phyloP scores from a whole-genome alignment of 106 monocot species.

The Acorus gramineus region DNA sequence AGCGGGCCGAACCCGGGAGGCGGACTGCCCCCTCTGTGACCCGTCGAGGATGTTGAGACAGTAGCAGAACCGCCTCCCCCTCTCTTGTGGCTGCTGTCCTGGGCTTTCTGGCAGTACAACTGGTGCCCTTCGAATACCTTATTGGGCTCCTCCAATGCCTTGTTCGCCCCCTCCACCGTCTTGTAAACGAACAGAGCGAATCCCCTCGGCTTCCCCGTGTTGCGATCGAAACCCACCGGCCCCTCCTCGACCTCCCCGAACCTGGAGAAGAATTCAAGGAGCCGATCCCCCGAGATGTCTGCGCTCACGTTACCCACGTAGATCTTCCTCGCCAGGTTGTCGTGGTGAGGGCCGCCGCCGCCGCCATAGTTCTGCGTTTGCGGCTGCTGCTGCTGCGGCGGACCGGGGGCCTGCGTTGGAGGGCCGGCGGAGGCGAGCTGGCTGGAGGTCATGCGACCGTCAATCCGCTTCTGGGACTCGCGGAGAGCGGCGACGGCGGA shows the following conservation, averaged over 20 bases:
- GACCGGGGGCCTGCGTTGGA: not conserved
- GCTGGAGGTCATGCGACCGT: conserved; percentile 63
- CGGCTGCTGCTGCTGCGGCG: conserved; percentile 8
- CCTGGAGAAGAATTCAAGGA: conserved; percentile 60
- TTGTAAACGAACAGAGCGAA: conserved; percentile 84
- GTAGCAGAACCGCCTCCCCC: not conserved
- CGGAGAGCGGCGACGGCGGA: conserved; percentile 42
- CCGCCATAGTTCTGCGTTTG: not conserved
- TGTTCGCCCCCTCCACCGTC: conserved; percentile 52
- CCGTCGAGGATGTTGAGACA: not conserved
- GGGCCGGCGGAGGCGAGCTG: conserved; percentile 65
- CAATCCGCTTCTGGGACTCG: conserved; percentile 50
- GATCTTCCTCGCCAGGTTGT: conserved; percentile 58
- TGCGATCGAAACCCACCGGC: conserved; percentile 74
- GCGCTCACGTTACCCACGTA: conserved; percentile 71
- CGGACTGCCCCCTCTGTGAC: not conserved
- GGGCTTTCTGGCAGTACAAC: conserved; percentile 62
- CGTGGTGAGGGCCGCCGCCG: conserved; percentile 1
- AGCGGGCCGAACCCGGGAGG: not conserved
- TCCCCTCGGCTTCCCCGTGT: conserved; percentile 72
- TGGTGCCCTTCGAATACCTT: conserved; percentile 77
- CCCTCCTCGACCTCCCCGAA: conserved; percentile 97
- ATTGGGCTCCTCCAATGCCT: conserved; percentile 69
- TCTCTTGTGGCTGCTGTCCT: conserved; percentile 41
- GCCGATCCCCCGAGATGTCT: conserved; percentile 31